Conservation (phyloP, 192 early-diverging fungal genomes). For the Haplosporangium gracile region DNA sequence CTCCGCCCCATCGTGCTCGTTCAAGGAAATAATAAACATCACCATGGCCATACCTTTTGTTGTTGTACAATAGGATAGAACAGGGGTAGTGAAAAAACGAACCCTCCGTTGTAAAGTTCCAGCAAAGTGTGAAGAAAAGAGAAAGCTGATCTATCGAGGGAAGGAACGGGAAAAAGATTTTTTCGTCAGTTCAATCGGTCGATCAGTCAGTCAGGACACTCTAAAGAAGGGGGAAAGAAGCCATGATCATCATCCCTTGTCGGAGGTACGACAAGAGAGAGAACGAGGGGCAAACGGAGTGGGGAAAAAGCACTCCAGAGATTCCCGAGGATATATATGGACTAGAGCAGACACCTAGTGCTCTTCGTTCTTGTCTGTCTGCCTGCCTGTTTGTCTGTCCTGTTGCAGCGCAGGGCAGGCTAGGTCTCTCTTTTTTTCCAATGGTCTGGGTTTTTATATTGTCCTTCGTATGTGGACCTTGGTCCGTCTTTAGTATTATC, state of each 20-base stretch:
- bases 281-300: not conserved
- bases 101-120: not conserved
- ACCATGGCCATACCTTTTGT: not conserved
- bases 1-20: not conserved
- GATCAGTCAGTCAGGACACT: not conserved
- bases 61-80: not conserved
- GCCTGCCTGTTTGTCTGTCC: not conserved
- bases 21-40: constrained; percentile 2
- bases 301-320: not conserved
- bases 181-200: not conserved
- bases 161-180: not conserved
- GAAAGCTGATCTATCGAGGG: constrained; percentile 12
- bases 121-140: not conserved
- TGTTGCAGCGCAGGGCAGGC: not conserved
- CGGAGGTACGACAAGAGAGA: not conserved
- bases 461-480: constrained; percentile 5
- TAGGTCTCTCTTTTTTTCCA: not conserved
- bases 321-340: constrained; percentile 31
- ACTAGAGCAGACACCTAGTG: constrained; percentile 8
- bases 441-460: not conserved
- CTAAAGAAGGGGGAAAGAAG: not conserved
- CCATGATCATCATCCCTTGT: not conserved
- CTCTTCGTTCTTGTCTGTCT: not conserved
- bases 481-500: constrained; percentile 10
- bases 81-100: not conserved